Conservation (phyloP, 306 rosid species). For the Elaeagnus macrophylla region DNA sequence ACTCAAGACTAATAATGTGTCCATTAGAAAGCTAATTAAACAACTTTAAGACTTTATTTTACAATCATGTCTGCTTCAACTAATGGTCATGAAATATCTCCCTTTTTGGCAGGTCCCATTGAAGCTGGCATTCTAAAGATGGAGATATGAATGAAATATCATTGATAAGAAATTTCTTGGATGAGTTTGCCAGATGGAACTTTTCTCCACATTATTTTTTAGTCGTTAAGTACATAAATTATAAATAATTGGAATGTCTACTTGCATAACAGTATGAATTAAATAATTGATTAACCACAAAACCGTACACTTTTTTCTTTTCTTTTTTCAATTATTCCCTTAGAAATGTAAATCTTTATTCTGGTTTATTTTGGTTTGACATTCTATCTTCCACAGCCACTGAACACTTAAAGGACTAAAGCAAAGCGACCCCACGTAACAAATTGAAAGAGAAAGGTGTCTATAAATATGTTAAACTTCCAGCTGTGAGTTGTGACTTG, state of each 20-base stretch:
- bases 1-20: constrained; percentile 13
- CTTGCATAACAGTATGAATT: constrained; percentile 46
- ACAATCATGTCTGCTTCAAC: background rate
- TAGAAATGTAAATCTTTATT: too few species aligned
- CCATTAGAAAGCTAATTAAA: background rate
- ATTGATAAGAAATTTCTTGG: constrained; percentile 27
- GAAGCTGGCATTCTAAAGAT: constrained; percentile 62
- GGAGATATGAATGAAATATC: constrained; percentile 51
- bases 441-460: background rate
- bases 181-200: constrained; percentile 22
- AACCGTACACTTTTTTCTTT: constrained; percentile 4
- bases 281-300: constrained; percentile 22
- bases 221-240: constrained; percentile 43
- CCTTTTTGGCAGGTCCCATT: constrained; percentile 39
- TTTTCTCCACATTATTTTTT: constrained; percentile 31
- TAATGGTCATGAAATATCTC: background rate
- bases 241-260: constrained; percentile 47
- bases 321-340: background rate
- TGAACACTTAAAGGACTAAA: too few species aligned
- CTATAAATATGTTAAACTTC: background rate
- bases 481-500: constrained; percentile 3
- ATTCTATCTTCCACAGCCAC: too few species aligned
- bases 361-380: too few species aligned
- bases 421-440: background rate
- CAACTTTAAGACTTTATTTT: background rate